Conservation (phyloP, 441 rosid species). For the Aleurites moluccanus region DNA sequence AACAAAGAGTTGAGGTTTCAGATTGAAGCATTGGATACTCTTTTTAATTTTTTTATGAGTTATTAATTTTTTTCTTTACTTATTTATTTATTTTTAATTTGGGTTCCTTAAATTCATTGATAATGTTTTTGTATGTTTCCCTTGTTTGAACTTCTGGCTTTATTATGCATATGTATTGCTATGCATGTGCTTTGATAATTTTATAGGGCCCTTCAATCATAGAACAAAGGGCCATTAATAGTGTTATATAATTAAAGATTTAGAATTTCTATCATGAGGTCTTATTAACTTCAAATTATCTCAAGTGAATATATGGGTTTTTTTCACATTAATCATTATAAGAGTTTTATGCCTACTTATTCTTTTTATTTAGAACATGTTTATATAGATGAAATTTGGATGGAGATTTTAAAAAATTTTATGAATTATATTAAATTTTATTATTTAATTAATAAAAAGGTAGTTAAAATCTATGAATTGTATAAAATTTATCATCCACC, state of each 20-base stretch:
- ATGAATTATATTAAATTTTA: too few relatives aligned
- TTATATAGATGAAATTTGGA: too few relatives aligned
- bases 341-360: too few relatives aligned
- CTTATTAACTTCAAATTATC: too few relatives aligned
- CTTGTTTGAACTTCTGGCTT: not conserved
- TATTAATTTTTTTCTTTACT: not conserved
- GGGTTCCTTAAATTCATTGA: not conserved
- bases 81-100: not conserved
- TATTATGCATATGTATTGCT: not conserved
- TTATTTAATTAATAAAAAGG: too few relatives aligned
- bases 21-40: not conserved
- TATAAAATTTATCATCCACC: too few relatives aligned
- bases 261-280: too few relatives aligned
- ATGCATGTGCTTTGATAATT: constrained; percentile 12
- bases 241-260: not conserved
- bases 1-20: constrained; percentile 9
- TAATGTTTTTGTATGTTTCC: not conserved
- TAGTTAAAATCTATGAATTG: too few relatives aligned
- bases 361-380: too few relatives aligned
- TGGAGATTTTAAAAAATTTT: too few relatives aligned
- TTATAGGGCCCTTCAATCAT: constrained; percentile 3
- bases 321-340: too few relatives aligned
- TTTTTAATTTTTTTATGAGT: not conserved
- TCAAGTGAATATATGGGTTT: too few relatives aligned
- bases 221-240: not conserved